Percentiles rank a stretch among this genome's conserved stretches.
phyloP scores from a whole-genome alignment of 1,284 basidiomycete genomes.

The Ceratobasidium sp. region DNA sequence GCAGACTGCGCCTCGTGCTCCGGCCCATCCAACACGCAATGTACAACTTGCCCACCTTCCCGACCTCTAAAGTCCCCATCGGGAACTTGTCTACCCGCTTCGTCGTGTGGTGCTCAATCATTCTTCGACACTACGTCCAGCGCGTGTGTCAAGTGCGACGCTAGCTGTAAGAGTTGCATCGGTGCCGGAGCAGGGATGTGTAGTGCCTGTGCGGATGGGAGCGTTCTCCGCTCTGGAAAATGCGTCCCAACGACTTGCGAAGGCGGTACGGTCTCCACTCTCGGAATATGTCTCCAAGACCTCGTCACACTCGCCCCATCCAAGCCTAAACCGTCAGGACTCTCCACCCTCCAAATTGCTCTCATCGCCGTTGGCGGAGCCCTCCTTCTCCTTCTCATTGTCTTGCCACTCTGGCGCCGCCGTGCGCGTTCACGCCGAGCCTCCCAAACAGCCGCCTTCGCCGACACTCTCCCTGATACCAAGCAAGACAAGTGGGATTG shows the following conservation, averaged over 20 bases:
- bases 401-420: conserved; percentile 77
- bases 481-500: conserved; percentile 24
- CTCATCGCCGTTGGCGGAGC: conserved; percentile 80
- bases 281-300: conserved; percentile 81
- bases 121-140: conserved; percentile 76
- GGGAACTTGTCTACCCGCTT: conserved; percentile 72
- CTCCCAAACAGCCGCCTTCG: conserved; percentile 74
- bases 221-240: conserved; percentile 72
- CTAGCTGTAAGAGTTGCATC: conserved; percentile 79
- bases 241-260: conserved; percentile 75
- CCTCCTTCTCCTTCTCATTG: conserved; percentile 76
- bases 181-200: conserved; percentile 74
- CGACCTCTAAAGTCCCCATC: conserved; percentile 75
- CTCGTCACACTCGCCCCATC: conserved; percentile 61
- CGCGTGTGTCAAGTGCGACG: conserved; percentile 77
- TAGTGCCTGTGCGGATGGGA: conserved; percentile 75
- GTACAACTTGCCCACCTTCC: conserved; percentile 74
- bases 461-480: conserved; percentile 52
- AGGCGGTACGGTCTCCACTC: conserved; percentile 59
- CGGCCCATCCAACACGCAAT: conserved; percentile 79
- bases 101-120: conserved; percentile 77
- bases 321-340: conserved; percentile 69
- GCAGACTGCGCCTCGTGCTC: conserved; percentile 84
- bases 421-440: conserved; percentile 75
- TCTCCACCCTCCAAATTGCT: conserved; percentile 71